phyloP scores from a whole-genome alignment of 2,329 filamentous ascomycete species.

The Penicillium hesseltinei region DNA sequence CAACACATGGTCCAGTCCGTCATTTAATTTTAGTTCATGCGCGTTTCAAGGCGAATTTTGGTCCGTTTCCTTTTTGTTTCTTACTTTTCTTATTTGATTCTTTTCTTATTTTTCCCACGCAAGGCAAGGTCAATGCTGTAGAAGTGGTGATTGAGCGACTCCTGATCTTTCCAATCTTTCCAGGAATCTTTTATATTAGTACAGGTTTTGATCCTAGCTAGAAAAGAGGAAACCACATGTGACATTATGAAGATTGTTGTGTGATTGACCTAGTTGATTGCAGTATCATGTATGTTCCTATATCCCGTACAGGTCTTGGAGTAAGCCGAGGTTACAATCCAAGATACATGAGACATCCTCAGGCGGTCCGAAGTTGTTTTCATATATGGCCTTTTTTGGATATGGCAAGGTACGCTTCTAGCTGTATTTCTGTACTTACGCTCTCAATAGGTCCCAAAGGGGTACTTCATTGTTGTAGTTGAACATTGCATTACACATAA shows the following conservation, averaged over 20 bases:
- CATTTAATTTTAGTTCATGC: slow-evolving; percentile 10
- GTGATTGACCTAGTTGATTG: background rate
- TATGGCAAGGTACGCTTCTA: background rate
- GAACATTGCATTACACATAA: background rate
- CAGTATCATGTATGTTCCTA: background rate
- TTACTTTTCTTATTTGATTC: background rate
- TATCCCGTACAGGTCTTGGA: background rate
- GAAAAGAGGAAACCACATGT: background rate
- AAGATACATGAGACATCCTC: background rate
- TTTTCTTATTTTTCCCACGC: slow-evolving; percentile 1
- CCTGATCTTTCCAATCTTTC: background rate
- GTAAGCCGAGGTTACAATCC: background rate
- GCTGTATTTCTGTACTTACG: background rate
- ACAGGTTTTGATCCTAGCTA: background rate
- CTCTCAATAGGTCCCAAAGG: background rate
- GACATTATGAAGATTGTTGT: background rate
- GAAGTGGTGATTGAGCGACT: slow-evolving; percentile 4
- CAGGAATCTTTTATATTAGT: background rate
- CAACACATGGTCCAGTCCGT: slow-evolving; percentile 1
- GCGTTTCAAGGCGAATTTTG: slow-evolving; percentile 20
- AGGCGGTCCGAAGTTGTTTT: background rate
- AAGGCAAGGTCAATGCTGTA: slow-evolving; percentile 7
- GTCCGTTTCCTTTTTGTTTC: slow-evolving; percentile 8
- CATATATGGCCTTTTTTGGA: background rate
- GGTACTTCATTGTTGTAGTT: background rate